phyloP scores from a whole-genome alignment of 306 rosid genomes.

The Sechiopsis laciniata region DNA sequence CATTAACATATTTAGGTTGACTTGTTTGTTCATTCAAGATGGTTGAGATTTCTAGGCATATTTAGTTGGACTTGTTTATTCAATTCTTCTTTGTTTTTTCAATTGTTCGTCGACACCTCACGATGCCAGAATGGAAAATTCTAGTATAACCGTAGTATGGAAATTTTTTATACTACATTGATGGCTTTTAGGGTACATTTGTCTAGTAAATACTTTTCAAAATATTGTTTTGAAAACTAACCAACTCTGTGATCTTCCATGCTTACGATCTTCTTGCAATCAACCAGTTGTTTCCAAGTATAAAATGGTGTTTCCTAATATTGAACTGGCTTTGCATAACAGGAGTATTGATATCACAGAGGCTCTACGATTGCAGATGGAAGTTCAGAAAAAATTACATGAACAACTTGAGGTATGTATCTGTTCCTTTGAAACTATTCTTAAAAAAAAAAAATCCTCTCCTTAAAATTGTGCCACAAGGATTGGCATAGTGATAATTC shows the following conservation, averaged over 20 bases:
- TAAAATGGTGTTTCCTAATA: not conserved
- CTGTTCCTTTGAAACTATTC: constrained; percentile 17
- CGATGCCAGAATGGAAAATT: not conserved
- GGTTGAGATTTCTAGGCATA: not conserved
- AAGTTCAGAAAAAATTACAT: constrained; percentile 93
- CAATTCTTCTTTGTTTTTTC: not conserved
- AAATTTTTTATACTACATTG: not conserved
- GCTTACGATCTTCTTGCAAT: not conserved
- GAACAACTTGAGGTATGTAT: constrained; percentile 91
- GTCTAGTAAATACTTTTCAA: not conserved
- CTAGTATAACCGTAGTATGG: not conserved
- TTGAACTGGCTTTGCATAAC: constrained; percentile 27
- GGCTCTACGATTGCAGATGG: constrained; percentile 98
- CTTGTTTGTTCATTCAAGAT: not conserved
- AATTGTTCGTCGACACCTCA: not conserved
- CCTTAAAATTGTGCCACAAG: not conserved
- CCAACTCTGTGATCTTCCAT: not conserved
- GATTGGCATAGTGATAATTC: not conserved
- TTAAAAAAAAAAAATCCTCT: not conserved
- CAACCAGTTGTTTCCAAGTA: not conserved
- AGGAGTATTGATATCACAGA: constrained; percentile 93
- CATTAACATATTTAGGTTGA: not conserved
- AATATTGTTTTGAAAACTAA: no score
- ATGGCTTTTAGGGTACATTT: not conserved
- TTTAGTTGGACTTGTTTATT: constrained; percentile 3